phyloP scores from a whole-genome alignment of 106 monocot species.

The Acorus gramineus region DNA sequence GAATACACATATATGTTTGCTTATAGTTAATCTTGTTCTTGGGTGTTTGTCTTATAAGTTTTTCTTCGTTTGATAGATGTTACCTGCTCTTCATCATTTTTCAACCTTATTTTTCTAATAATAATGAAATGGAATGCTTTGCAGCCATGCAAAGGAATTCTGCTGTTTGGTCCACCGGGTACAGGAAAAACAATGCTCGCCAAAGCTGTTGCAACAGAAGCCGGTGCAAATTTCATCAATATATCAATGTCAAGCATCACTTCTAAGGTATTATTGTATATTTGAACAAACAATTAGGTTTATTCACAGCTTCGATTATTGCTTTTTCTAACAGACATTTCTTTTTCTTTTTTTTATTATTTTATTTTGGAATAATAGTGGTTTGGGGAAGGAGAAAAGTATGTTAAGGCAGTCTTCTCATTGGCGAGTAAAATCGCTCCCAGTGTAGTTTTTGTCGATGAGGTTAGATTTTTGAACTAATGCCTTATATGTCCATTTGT shows the following conservation, averaged over 20 bases:
- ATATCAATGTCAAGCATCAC: conserved; percentile 99
- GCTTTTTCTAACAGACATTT: neutral
- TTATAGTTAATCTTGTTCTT: no score
- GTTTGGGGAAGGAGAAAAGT: conserved; percentile 99
- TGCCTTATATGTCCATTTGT: neutral
- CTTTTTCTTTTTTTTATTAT: neutral
- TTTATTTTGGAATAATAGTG: conserved; percentile 37
- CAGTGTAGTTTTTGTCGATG: conserved; percentile 96
- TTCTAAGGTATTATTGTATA: conserved; percentile 56
- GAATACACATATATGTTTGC: no score
- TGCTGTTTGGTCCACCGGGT: conserved; percentile 95
- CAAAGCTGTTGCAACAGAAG: conserved; percentile 94
- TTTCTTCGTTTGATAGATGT: no score
- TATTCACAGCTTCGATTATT: neutral
- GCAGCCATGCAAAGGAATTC: conserved; percentile 94
- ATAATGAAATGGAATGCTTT: neutral
- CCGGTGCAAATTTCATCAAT: conserved; percentile 98
- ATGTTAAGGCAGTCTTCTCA: conserved; percentile 96
- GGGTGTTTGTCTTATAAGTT: no score
- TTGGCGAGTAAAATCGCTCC: conserved; percentile 98
- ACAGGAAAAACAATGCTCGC: conserved; percentile 99
- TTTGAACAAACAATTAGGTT: neutral
- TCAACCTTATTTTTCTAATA: no score
- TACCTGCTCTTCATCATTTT: no score
- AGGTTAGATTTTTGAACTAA: conserved; percentile 39